Conservation (phyloP, 441 rosid species). For the Aquilaria agallochum region DNA sequence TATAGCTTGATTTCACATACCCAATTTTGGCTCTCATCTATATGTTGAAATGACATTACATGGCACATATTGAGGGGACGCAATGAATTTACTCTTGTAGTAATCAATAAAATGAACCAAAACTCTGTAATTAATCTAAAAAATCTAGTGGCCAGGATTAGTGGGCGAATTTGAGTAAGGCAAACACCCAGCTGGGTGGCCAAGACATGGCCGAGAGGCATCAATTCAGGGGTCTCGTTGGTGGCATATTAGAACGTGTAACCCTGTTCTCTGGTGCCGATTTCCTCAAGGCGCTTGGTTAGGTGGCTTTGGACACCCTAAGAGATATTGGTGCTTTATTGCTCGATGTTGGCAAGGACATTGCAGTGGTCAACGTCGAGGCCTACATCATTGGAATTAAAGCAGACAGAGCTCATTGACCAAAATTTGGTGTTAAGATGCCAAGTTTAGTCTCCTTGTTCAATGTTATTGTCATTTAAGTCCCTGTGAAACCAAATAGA, state of each 20-base stretch:
- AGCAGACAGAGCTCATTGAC: conserved; percentile 11
- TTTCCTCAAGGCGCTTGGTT: conserved; percentile 56
- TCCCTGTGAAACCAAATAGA: too few relatives aligned
- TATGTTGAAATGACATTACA: too few relatives aligned
- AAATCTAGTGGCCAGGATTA: too few relatives aligned
- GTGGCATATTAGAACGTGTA: conserved; percentile 74
- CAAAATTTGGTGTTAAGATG: too few relatives aligned
- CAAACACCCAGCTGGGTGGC: conserved; percentile 67
- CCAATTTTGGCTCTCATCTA: too few relatives aligned
- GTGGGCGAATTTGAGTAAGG: conserved; percentile 48
- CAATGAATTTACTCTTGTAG: too few relatives aligned
- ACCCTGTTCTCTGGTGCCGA: conserved; percentile 68
- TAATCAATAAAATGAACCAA: too few relatives aligned
- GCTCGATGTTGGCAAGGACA: conserved; percentile 61
- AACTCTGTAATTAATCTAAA: too few relatives aligned
- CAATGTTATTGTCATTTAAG: too few relatives aligned
- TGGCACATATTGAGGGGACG: too few relatives aligned
- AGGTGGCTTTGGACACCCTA: conserved; percentile 65
- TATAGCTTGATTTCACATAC: too few relatives aligned
- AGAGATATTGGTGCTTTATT: conserved; percentile 63
- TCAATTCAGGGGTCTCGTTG: conserved; percentile 64
- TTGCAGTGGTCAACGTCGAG: conserved; percentile 65
- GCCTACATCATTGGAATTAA: conserved; percentile 52
- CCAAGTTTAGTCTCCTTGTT: too few relatives aligned
- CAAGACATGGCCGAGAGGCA: conserved; percentile 64